Conservation (phyloP, 192 early-diverging fungal genomes). For the Backusella sp. region DNA sequence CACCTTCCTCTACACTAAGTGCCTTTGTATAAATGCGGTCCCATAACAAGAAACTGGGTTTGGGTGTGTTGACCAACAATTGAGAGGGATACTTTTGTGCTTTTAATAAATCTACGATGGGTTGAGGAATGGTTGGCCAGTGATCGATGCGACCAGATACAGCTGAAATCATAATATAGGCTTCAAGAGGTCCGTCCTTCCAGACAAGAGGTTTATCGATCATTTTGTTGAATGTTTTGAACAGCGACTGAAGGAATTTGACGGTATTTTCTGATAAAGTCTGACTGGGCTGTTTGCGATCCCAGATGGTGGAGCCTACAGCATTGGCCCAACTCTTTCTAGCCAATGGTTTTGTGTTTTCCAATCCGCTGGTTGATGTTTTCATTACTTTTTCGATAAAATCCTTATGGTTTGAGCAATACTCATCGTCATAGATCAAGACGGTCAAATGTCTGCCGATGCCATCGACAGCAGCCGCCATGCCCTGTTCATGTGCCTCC, state of each 20-base stretch:
- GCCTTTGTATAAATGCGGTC: conserved; percentile 83
- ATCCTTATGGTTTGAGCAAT: conserved; percentile 22
- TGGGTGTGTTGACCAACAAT: conserved; percentile 40
- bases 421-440: conserved; percentile 45
- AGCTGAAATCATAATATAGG: conserved; percentile 58
- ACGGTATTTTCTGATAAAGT: conserved; percentile 23
- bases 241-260: conserved; percentile 48
- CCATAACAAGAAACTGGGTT: conserved; percentile 77
- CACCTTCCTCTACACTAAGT: conserved; percentile 55
- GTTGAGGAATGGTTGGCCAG: conserved; percentile 26
- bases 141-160: conserved; percentile 45
- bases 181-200: conserved; percentile 61
- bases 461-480: conserved; percentile 58
- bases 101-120: conserved; percentile 34
- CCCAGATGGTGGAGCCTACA: conserved; percentile 57
- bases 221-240: conserved; percentile 54
- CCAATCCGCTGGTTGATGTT: conserved; percentile 54
- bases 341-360: conserved; percentile 55
- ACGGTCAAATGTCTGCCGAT: conserved; percentile 52
- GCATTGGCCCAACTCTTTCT: conserved; percentile 68
- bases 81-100: conserved; percentile 39
- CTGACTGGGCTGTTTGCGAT: conserved; percentile 25
- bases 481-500: conserved; percentile 75
- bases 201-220: conserved; percentile 55
- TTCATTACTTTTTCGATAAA: conserved; percentile 46